phyloP scores from a whole-genome alignment of 108 stramenopile species.

The Craspedostauros australis region DNA sequence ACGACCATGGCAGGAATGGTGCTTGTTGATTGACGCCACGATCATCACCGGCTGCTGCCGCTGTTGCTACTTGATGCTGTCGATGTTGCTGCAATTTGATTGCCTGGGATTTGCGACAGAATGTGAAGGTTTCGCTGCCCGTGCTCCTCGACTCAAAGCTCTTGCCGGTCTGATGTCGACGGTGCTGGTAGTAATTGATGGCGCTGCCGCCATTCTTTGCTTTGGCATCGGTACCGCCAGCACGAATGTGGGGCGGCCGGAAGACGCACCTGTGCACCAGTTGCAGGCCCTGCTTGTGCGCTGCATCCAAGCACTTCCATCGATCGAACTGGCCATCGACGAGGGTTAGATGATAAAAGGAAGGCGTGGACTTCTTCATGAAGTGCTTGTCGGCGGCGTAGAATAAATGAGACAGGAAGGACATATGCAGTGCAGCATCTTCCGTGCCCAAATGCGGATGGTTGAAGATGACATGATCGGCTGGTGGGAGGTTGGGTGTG shows the following conservation, averaged over 20 bases:
- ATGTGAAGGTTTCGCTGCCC: slow-evolving; percentile 54
- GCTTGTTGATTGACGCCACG: neutral
- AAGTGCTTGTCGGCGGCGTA: slow-evolving; percentile 42
- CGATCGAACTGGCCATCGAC: slow-evolving; percentile 64
- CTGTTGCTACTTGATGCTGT: too few species aligned
- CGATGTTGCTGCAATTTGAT: too few species aligned
- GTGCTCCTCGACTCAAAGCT: slow-evolving; percentile 57
- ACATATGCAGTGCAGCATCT: slow-evolving; percentile 55
- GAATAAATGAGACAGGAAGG: slow-evolving; percentile 77
- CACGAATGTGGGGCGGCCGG: slow-evolving; percentile 49
- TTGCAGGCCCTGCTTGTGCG: slow-evolving; percentile 46
- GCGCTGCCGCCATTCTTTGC: neutral
- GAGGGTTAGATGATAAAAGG: slow-evolving; percentile 56
- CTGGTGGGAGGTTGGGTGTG: neutral
- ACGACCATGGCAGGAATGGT: neutral
- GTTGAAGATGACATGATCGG: slow-evolving; percentile 72
- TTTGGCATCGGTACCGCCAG: too few species aligned
- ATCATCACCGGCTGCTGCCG: too few species aligned
- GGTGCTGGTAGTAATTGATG: slow-evolving; percentile 40
- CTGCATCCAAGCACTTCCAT: slow-evolving; percentile 61
- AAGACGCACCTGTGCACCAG: slow-evolving; percentile 49
- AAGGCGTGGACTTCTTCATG: slow-evolving; percentile 37
- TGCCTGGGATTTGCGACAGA: slow-evolving; percentile 45
- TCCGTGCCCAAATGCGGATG: slow-evolving; percentile 87
- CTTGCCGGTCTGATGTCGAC: slow-evolving; percentile 81